Evolutionary conservation across 257 asterid genomes (phyloP), one percentile per base, ranked within the genome.

Genomic region (Anisodus tanguticus): DNA sequence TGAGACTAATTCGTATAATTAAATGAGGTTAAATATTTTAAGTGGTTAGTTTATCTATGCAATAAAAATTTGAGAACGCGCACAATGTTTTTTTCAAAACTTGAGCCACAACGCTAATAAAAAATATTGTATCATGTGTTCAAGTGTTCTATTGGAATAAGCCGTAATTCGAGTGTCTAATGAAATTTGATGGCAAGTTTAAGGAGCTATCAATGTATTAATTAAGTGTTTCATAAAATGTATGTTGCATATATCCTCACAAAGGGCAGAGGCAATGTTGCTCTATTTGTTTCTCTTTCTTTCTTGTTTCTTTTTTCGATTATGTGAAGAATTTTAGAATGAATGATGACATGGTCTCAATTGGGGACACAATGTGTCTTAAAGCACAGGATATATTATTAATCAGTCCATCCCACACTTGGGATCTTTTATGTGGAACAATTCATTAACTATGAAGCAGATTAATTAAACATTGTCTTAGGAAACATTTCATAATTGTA

Each of bases 271-370:
- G 3, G 62, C 62, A 57, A 57, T 57, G 13, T 15, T 15, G 6
- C 19, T 84, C 53, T 87, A 79, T 57, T 63, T 35, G 84, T 83
- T 66, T 88, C 80, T 85, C 54, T 45, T 85, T 83, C 72, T 76
- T 72, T 84, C 83, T 85, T 64, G 26, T 6, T 11, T 70, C 64
- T 12, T 84, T 83, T 83, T 22, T 83, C 71, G 81, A 57, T 12
- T 12, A 57, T 57, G 26, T 49, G 9, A 57, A 57, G 22, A 57
- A 57, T 57, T 85, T 60, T 78, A 79, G 26, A 22, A 22, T 22
- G 85, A 87, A 90, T 84, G 91, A 91, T 91, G 89, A 41, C 45
- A 41, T 78, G 89, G 91, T 89, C 87, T 88, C 84, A 66, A 90
- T 66, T 88, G 70, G 45, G 45, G 45, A 41, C 45, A 41, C 45